A percentile compares a stretch with the other conserved stretches of the same genome.
phyloP scores from a whole-genome alignment of 371 early-diverging fungal species.

The Nematocida sp. region DNA sequence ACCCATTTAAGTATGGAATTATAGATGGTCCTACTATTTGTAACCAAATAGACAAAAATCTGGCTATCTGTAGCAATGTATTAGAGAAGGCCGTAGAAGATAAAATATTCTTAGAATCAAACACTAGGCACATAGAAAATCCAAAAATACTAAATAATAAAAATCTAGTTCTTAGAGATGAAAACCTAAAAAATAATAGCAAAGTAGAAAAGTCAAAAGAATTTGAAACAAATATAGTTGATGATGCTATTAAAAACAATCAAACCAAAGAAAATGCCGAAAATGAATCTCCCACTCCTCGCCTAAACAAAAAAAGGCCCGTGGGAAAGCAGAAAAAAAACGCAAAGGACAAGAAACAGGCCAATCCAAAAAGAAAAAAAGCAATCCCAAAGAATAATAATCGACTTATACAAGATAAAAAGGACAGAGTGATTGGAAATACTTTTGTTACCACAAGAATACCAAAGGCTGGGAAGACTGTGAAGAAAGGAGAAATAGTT shows the following conservation, averaged over 20 bases:
- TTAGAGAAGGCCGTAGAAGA: not conserved
- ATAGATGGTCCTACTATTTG: too few relatives aligned
- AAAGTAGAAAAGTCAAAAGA: not conserved
- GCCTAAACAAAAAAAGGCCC: not conserved
- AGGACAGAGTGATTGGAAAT: constrained; percentile 23
- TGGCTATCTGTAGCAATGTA: not conserved
- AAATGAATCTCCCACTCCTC: not conserved
- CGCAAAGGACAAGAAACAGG: not conserved
- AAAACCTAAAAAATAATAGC: not conserved
- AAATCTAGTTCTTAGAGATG: not conserved
- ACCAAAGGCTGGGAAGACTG: not conserved
- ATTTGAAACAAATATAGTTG: not conserved
- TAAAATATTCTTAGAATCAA: not conserved
- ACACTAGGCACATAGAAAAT: not conserved
- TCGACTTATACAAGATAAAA: constrained; percentile 2
- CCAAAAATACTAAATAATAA: not conserved
- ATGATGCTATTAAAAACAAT: not conserved
- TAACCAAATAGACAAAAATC: too few relatives aligned
- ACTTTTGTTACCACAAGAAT: constrained; percentile 28
- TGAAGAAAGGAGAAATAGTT: constrained; percentile 38
- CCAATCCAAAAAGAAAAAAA: not conserved
- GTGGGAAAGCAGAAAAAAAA: not conserved
- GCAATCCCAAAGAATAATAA: not conserved
- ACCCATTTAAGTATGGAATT: too few relatives aligned
- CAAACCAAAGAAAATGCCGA: not conserved